Base-by-base conservation (phyloP, 371 early-diverging fungal genomes). In the Smittium culicis region DNA sequence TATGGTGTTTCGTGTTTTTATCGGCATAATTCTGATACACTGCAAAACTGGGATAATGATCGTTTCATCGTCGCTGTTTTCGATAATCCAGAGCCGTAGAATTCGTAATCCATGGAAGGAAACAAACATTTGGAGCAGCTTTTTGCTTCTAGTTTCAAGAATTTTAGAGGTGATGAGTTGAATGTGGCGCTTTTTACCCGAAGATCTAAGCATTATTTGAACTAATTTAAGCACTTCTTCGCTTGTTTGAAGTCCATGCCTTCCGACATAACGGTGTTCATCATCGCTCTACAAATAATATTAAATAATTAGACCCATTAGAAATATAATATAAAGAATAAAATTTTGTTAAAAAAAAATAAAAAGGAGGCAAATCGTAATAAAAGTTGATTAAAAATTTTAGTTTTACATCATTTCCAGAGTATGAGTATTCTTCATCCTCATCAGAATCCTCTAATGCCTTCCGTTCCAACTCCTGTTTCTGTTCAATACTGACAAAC, bases 221-320 rank as follows among this genome's bases (percentile, higher is more conserved):
- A 85, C 85, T 74, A 86, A 82, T 57, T 82, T 75, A 69, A 83
- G 75, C 54, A 84, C 82, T 74, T 88, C 79, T 70, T 84, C 83
- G 70, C 78, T 77, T 71, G 69, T 78, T 70, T 66, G 74, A 65
- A 73, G 82, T 72, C 79, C 78, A 71, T 67, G 72, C 66, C 70
- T 59, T 29, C n/a, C 16, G 16, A 59, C 25, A n/a, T 59, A 31
- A 62, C 34, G 34, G 63, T 31, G 62, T 71, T 64, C 68, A 70
- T 35, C 70, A 67, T 54, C 69, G 58, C 60, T 65, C 66, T 71
- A 71, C 33, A 65, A 45, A 32, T 45, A n/a, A 57, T n/a, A 11
- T n/a, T n/a, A n/a, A n/a, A n/a, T n/a, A n/a, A n/a, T n/a, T n/a
- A n/a, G n/a, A 45, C 20, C 45, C 5, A 20, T 5, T 45, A 45